These are phyloP conservation scores for Sphagnum contortum DNA, from an alignment of 225 moss, liverwort and hornwort genomes.

Conservation along the genomic window DNA sequence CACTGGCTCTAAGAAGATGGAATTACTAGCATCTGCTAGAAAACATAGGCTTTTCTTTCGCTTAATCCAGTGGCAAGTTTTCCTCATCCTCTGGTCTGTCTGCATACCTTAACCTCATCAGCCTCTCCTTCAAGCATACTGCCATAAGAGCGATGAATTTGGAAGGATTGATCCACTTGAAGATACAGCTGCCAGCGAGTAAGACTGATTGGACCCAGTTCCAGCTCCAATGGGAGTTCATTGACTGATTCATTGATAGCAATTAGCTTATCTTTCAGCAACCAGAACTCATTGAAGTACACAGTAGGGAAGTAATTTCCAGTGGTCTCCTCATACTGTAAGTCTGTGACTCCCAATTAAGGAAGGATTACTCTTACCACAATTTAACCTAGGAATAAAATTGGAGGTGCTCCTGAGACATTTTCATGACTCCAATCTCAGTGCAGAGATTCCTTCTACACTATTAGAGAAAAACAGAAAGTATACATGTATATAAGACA, in stretches of 20 bases:
- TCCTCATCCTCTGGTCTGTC: neutral
- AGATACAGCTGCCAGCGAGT: constrained; percentile 85
- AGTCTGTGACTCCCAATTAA: constrained; percentile 20
- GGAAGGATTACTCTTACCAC: too few relatives aligned
- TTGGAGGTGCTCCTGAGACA: too few relatives aligned
- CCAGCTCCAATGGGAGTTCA: constrained; percentile 56
- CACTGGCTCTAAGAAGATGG: too few relatives aligned
- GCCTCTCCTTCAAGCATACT: constrained; percentile 98
- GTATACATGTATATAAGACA: too few relatives aligned
- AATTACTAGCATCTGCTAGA: too few relatives aligned
- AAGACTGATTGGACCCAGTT: constrained; percentile 73
- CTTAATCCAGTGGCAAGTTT: too few relatives aligned
- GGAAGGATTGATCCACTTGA: constrained; percentile 93
- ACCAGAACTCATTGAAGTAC: constrained; percentile 94
- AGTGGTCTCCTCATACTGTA: constrained; percentile 39
- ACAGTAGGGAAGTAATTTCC: constrained; percentile 81
- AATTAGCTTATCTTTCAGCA: constrained; percentile 71
- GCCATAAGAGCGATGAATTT: constrained; percentile 79
- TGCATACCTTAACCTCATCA: constrained; percentile 72
- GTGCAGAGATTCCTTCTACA: too few relatives aligned
- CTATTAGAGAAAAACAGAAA: too few relatives aligned
- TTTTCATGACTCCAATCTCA: too few relatives aligned
- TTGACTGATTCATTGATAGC: constrained; percentile 68
- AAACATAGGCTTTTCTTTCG: too few relatives aligned
- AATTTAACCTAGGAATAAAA: too few relatives aligned